phyloP scores from a whole-genome alignment of 2,329 filamentous ascomycete genomes.

The Cercospora janseana region DNA sequence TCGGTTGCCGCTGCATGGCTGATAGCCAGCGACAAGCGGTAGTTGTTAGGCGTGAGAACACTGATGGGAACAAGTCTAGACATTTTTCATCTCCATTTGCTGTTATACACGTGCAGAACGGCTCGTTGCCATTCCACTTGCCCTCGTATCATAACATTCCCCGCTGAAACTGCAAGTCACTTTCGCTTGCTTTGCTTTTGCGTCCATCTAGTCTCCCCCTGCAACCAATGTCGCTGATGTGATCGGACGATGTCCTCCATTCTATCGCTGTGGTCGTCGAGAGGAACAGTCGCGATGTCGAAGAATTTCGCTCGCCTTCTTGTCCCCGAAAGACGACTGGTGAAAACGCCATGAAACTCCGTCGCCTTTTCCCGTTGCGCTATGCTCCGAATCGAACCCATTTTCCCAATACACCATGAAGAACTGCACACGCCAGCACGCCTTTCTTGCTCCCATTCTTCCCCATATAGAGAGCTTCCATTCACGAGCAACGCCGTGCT shows the following conservation, averaged over 20 bases:
- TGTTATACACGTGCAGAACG: too few relatives aligned
- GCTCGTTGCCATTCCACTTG: background rate
- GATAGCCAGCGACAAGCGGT: too few relatives aligned
- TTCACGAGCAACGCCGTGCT: background rate
- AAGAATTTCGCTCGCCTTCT: background rate
- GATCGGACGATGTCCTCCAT: background rate
- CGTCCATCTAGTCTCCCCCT: background rate
- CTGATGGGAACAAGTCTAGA: too few relatives aligned
- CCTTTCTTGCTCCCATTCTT: background rate
- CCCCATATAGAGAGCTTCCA: background rate
- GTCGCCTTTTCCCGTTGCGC: slow-evolving; percentile 2
- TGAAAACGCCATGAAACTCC: slow-evolving; percentile 4
- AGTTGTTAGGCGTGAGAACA: too few relatives aligned
- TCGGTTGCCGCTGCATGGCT: too few relatives aligned
- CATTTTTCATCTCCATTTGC: too few relatives aligned
- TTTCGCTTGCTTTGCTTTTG: slow-evolving; percentile 4
- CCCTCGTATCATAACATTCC: slow-evolving; percentile 1
- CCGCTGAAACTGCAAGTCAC: slow-evolving; percentile 1
- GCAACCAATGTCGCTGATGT: background rate
- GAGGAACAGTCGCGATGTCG: background rate
- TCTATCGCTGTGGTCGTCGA: slow-evolving; percentile 5
- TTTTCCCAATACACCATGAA: background rate
- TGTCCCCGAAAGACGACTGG: background rate
- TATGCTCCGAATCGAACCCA: background rate
- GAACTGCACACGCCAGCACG: slow-evolving; percentile 1